These are phyloP conservation scores for Saturnispora quitensis DNA, from an alignment of 805 yeast genomes.

Conservation along the genomic window DNA sequence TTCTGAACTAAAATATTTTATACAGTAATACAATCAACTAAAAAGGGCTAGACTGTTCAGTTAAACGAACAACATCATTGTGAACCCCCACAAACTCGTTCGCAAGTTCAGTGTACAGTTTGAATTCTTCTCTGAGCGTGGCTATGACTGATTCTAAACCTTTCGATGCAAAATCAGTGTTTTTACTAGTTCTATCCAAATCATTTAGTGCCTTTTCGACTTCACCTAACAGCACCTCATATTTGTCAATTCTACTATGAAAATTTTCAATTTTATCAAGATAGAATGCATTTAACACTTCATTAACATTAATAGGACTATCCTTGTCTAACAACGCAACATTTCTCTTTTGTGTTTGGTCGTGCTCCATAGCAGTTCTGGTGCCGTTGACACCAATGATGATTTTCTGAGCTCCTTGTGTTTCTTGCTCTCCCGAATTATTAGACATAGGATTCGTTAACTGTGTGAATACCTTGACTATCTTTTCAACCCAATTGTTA, in stretches of 20 bases:
- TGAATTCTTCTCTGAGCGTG: slow-evolving; percentile 60
- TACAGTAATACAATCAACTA: slow-evolving; percentile 1
- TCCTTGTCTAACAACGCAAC: slow-evolving; percentile 26
- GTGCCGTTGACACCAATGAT: slow-evolving; percentile 28
- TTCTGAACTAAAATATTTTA: background rate
- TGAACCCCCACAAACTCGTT: slow-evolving; percentile 67
- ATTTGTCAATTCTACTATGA: slow-evolving; percentile 38
- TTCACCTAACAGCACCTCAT: slow-evolving; percentile 38
- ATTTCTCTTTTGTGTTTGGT: slow-evolving; percentile 22
- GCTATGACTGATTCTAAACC: slow-evolving; percentile 45
- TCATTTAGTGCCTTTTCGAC: slow-evolving; percentile 60
- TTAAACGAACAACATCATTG: slow-evolving; percentile 34
- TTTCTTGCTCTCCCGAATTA: slow-evolving; percentile 16
- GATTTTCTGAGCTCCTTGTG: slow-evolving; percentile 17
- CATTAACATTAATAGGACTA: slow-evolving; percentile 38
- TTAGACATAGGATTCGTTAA: slow-evolving; percentile 29
- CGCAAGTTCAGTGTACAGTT: slow-evolving; percentile 64
- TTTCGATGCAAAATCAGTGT: slow-evolving; percentile 25
- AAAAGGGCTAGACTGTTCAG: slow-evolving; percentile 14
- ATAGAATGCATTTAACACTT: slow-evolving; percentile 45
- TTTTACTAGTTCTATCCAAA: slow-evolving; percentile 35
- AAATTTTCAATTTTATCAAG: slow-evolving; percentile 35
- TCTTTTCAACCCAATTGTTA: slow-evolving; percentile 32
- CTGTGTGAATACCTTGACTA: slow-evolving; percentile 29
- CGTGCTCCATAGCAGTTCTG: slow-evolving; percentile 14